These are phyloP conservation scores for Lolium multiflorum DNA, from an alignment of 176 grass and related monocot species.

Conservation along the genomic window DNA sequence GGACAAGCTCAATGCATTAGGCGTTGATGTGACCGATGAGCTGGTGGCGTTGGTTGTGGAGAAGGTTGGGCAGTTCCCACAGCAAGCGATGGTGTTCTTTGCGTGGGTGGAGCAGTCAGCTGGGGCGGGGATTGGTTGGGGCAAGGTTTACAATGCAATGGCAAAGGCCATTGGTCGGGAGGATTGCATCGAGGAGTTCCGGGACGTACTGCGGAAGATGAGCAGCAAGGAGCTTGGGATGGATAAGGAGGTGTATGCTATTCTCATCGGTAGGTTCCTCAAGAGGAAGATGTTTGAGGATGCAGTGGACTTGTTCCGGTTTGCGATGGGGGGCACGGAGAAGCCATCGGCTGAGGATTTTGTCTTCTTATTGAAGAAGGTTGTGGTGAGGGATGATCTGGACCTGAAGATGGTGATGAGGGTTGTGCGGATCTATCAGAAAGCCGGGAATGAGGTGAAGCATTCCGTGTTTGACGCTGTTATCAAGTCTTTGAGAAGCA, in stretches of 20 bases:
- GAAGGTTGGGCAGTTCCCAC: constrained; percentile 50
- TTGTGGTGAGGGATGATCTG: constrained; percentile 59
- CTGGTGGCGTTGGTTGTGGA: constrained; percentile 62
- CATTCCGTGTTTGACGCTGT: constrained; percentile 49
- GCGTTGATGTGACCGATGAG: constrained; percentile 53
- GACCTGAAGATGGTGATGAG: constrained; percentile 65
- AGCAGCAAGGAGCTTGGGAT: constrained; percentile 52
- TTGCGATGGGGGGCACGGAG: constrained; percentile 45
- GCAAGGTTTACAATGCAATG: constrained; percentile 63
- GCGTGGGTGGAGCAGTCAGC: constrained; percentile 58
- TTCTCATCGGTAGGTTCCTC: constrained; percentile 51
- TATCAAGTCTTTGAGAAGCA: constrained; percentile 71
- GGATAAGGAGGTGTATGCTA: constrained; percentile 63
- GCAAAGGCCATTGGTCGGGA: constrained; percentile 55
- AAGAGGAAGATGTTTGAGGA: constrained; percentile 59
- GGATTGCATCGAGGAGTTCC: constrained; percentile 68
- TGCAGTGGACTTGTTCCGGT: constrained; percentile 63
- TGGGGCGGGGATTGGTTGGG: constrained; percentile 42
- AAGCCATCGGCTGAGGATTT: constrained; percentile 51
- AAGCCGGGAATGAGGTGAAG: constrained; percentile 57
- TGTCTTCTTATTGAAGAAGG: constrained; percentile 63
- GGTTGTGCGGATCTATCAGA: constrained; percentile 52
- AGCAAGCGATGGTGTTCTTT: constrained; percentile 68
- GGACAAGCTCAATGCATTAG: constrained; percentile 41
- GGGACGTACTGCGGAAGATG: constrained; percentile 62